These are phyloP conservation scores for Calonectria leucothoes DNA, from an alignment of 2,329 filamentous ascomycete genomes.

Conservation along the genomic window DNA sequence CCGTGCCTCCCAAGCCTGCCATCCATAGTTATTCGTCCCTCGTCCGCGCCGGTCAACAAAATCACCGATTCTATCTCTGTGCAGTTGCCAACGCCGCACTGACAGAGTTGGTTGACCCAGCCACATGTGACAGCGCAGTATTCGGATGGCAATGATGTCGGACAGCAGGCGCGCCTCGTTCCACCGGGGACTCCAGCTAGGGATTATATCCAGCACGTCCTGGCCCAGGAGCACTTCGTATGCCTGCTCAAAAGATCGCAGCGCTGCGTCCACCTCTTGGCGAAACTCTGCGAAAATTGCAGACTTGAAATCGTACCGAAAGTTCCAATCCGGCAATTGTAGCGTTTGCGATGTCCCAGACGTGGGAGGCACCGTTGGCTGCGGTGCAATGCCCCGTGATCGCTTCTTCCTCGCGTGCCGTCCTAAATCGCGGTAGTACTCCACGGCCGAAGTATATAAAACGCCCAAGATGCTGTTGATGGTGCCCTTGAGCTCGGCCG, in stretches of 20 bases:
- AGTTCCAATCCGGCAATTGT: conserved; percentile 89
- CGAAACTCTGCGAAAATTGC: conserved; percentile 92
- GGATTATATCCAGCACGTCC: conserved; percentile 88
- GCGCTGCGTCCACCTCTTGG: conserved; percentile 89
- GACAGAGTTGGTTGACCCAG: conserved; percentile 82
- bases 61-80: conserved; percentile 79
- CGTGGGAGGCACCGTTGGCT: conserved; percentile 85
- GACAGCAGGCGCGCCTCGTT: conserved; percentile 91
- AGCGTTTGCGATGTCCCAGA: conserved; percentile 86
- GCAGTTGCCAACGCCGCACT: conserved; percentile 82
- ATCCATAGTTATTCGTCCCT: conserved; percentile 90
- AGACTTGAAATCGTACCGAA: conserved; percentile 94
- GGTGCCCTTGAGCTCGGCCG: conserved; percentile 78
- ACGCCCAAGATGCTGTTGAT: conserved; percentile 78
- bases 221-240: conserved; percentile 85
- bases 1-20: conserved; percentile 91
- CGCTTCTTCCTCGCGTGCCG: conserved; percentile 92
- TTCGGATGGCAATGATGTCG: conserved; percentile 83
- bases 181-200: conserved; percentile 90
- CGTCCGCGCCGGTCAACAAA: conserved; percentile 86
- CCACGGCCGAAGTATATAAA: conserved; percentile 79
- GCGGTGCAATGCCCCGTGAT: conserved; percentile 79
- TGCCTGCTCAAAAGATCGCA: conserved; percentile 87
- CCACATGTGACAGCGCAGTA: conserved; percentile 86
- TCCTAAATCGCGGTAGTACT: conserved; percentile 95